These are phyloP conservation scores for Scenedesmus sp. DNA, from an alignment of 163 green algal species.

Conservation along the genomic window DNA sequence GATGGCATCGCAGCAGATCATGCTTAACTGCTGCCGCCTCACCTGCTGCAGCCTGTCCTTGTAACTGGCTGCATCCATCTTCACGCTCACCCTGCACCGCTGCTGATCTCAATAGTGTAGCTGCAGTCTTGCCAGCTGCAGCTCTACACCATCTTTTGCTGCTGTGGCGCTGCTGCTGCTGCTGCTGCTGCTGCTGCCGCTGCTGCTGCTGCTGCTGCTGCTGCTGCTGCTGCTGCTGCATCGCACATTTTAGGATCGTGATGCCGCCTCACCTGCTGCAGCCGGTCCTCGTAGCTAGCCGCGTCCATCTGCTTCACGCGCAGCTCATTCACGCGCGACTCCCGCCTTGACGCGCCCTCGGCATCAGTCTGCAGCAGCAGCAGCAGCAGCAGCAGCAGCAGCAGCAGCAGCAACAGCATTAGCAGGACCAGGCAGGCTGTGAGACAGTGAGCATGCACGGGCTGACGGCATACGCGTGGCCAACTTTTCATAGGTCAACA, in stretches of 20 bases:
- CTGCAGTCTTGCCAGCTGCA: too few relatives aligned
- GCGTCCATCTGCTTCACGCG: constrained; percentile 37
- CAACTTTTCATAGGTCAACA: too few relatives aligned
- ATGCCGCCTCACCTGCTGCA: constrained; percentile 44
- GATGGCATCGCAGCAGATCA: background rate
- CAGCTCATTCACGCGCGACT: constrained; percentile 7
- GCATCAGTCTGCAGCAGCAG: constrained; percentile 7
- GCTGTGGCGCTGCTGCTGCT: background rate
- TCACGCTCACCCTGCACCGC: too few relatives aligned
- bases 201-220: background rate
- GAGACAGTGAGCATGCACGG: too few relatives aligned
- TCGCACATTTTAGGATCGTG: background rate
- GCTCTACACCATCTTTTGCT: too few relatives aligned
- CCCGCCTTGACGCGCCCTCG: background rate
- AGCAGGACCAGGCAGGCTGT: background rate
- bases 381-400: background rate
- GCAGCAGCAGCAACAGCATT: constrained; percentile 16
- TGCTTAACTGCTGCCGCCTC: background rate
- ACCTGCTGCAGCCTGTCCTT: constrained; percentile 42
- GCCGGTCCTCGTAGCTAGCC: constrained; percentile 31
- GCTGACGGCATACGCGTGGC: too few relatives aligned
- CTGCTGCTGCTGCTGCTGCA: constrained; percentile 41
- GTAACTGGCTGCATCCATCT: constrained; percentile 43
- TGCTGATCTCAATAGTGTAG: too few relatives aligned
- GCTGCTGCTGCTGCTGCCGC: too few relatives aligned